Base-by-base conservation (phyloP, 345 rosid species). In the Citrus sp. region DNA sequence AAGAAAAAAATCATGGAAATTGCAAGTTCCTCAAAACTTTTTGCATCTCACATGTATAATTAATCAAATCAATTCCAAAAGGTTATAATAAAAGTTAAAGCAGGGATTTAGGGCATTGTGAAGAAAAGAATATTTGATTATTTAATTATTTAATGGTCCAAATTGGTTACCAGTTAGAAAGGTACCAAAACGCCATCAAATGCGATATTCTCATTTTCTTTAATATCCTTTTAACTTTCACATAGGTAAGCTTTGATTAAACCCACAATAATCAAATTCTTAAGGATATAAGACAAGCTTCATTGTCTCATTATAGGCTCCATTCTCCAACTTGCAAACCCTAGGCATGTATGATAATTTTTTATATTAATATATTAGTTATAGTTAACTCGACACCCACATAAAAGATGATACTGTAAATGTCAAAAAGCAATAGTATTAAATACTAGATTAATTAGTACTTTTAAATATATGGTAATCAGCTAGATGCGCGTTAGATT, bases 221-320 rank as follows among this genome's bases (percentile, higher is more conserved):
- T 37, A 0, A 4, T 61, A 69, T 32, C 18, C 6, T 62, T n/a
- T 7, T 40, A 51, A 32, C 65, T 74, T 49, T 62, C 24, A 46
- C 32, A 40, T 56, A 63, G 64, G 34, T 28, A 79, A 42, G 66
- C 61, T 51, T 74, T 51, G 78, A 78, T 84, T 84, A 56, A 80
- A 46, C 71, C 34, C 74, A 46, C 51, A 46, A 46, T 3, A 46
- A 13, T 46, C 51, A 46, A 46, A 25, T 9, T 62, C 66, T 24
- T 16, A 80, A 59, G 12, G 28, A 75, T 37, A 27, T 46, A 46
- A n/a, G 81, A 80, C 79, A 74, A 34, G 58, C 6, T 70, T 59
- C 4, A 5, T 74, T 71, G 72, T 80, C 81, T 46, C 71, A 34
- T 42, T 72, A 56, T 46, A 73, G 27, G 32, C 60, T 9, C 19